Evolutionary conservation across 345 rosid species (phyloP), one percentile per base, ranked within the genome.

Genomic region (Eucalyptus albens): DNA sequence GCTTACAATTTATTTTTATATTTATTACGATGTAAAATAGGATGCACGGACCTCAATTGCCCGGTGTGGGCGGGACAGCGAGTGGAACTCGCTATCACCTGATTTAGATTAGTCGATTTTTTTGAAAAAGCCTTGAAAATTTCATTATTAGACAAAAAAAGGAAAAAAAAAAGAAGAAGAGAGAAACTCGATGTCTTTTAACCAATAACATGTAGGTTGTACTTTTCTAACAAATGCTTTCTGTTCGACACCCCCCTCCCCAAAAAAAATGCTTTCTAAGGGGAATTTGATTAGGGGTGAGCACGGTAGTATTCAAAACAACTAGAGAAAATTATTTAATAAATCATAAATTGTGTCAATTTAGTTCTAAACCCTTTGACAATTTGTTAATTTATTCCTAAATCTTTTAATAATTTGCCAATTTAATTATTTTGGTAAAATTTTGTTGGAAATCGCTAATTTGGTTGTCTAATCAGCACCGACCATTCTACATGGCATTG

Each of bases 121-220:
- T 62, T 14, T 2, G 7, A 29, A 62, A 62, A 15, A 31, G 42
- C 19, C 67, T 67, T 6, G 6, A 67, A 67, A 42, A 31, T 67
- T 31, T 60, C 15, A 26, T 27, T 60, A 27, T 60, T 27, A 60
- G 31, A 27, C 31, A 12, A 17, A 17, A 6, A 49, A 47, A 11
- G 1, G 3, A 2, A 10, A 5, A 45, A 45, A 11, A 10, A 10
- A 5, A 5, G 1, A 0, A 49, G 1, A 5, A 5, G 4, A 17
- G 56, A 51, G 56, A 15, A 7, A 51, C 4, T 26, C 8, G 8
- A 26, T 60, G 33, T 29, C 69, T 27, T 27, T 62, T 29, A 62
- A 62, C 33, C 69, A 27, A 62, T 27, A 59, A 59, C 65, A 59
- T 2, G n/a, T 26, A 26, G n/a, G 27, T 59, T 59, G 6, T 60